Evolutionary conservation across 2,329 filamentous ascomycete species (phyloP).

Genomic region (Dothidotthia symphoricarpi): DNA sequence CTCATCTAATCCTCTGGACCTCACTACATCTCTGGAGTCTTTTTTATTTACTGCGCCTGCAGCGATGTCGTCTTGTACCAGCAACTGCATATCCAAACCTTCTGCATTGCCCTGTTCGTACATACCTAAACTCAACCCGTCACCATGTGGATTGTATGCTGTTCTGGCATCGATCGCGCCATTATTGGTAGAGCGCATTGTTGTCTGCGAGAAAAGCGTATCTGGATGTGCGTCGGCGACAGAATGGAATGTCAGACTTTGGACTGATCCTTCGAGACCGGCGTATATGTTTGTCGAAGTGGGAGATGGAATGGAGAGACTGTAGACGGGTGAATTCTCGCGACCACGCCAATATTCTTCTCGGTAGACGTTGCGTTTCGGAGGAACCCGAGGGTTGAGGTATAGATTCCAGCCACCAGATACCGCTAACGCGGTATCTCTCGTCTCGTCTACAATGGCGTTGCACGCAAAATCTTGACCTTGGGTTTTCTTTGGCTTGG

Average conservation of each 20-base stretch:
- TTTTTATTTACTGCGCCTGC: conserved; percentile 20
- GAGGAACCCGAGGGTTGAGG: conserved; percentile 40
- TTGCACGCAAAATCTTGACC: conserved; percentile 16
- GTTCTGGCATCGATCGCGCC: conserved; percentile 23
- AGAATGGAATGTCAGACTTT: conserved; percentile 47
- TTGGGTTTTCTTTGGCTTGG: conserved; percentile 5
- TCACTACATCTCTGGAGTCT: conserved; percentile 10
- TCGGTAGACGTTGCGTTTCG: conserved; percentile 14
- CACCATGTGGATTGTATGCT: conserved; percentile 35
- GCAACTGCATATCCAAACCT: conserved; percentile 40
- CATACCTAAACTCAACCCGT: conserved; percentile 47
- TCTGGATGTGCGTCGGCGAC: conserved; percentile 47
- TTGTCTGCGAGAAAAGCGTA: conserved; percentile 31
- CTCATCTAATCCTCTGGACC: conserved; percentile 34
- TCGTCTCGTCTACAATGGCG: conserved; percentile 9
- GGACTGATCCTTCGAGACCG: conserved; percentile 48
- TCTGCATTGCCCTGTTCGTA: conserved; percentile 46
- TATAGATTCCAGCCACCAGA: conserved; percentile 49
- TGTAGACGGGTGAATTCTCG: conserved; percentile 48
- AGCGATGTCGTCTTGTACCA: conserved; percentile 40
- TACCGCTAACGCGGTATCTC: conserved; percentile 2
- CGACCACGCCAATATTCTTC: conserved; percentile 17
- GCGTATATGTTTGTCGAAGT: conserved; percentile 49
- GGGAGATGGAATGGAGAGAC: conserved; percentile 47
- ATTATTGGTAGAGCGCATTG: conserved; percentile 12